These are phyloP conservation scores for Backusella luteola DNA, from an alignment of 192 early-diverging fungal species.

Conservation along the genomic window DNA sequence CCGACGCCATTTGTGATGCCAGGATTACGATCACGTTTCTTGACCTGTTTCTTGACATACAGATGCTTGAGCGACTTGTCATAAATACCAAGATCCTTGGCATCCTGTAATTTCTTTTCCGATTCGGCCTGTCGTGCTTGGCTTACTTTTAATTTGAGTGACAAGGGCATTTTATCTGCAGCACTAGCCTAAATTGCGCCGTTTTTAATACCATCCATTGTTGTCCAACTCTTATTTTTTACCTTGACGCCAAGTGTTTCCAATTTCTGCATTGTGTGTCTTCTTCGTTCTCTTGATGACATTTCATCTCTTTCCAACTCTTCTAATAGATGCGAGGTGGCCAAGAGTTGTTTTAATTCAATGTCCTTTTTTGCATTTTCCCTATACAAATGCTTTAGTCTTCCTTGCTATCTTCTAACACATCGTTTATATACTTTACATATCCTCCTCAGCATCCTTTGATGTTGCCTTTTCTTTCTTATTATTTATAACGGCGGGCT, in stretches of 20 bases:
- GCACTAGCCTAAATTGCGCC: background rate
- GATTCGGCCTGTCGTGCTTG: constrained; percentile 24
- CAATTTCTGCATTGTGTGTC: constrained; percentile 34
- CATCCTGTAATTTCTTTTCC: constrained; percentile 35
- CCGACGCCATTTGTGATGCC: constrained; percentile 44
- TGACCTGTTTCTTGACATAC: constrained; percentile 30
- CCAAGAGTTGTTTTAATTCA: constrained; percentile 39
- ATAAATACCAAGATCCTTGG: constrained; percentile 45
- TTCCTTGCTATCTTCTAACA: too few relatives aligned
- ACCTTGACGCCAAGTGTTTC: constrained; percentile 39
- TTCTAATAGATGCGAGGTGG: constrained; percentile 40
- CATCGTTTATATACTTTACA: constrained; percentile 16
- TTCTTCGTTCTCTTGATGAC: constrained; percentile 40
- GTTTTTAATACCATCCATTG: background rate
- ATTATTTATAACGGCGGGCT: background rate
- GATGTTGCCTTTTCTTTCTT: constrained; percentile 7
- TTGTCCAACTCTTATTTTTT: background rate
- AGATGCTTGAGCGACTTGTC: constrained; percentile 40
- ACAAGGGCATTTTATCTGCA: constrained; percentile 29
- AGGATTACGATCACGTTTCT: constrained; percentile 26
- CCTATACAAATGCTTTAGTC: constrained; percentile 15
- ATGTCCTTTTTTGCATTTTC: constrained; percentile 34
- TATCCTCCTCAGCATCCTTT: constrained; percentile 39
- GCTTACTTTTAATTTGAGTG: constrained; percentile 36
- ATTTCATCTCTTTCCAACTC: constrained; percentile 45